These are phyloP conservation scores for Chondrus crispus DNA, from an alignment of 23 red algal species.

Conservation along the genomic window DNA sequence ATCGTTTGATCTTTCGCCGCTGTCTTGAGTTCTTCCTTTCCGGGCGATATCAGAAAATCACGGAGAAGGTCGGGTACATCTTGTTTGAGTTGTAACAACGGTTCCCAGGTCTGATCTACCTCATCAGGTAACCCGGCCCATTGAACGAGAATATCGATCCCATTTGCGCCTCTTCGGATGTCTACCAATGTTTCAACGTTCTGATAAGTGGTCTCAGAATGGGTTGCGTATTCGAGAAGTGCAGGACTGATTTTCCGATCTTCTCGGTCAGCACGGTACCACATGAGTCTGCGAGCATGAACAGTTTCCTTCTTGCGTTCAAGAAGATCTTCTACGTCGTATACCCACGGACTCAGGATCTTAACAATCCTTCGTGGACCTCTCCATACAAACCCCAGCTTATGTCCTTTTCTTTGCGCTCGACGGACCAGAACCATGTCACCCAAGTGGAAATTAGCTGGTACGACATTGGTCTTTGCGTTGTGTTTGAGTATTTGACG, in stretches of 20 bases:
- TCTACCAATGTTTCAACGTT: background rate
- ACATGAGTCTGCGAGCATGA: background rate
- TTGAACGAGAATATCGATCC: background rate
- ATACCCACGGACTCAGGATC: background rate
- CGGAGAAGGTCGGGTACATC: constrained; percentile 23
- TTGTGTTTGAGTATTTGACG: background rate
- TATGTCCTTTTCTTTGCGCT: background rate
- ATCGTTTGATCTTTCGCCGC: too few relatives aligned
- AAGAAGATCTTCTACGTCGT: background rate
- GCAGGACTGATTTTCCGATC: background rate
- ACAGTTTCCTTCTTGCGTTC: background rate
- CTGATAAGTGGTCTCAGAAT: background rate
- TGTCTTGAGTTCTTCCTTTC: background rate
- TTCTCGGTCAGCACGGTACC: background rate
- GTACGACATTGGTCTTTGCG: background rate
- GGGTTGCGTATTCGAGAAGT: background rate
- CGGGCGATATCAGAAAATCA: background rate
- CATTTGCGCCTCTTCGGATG: background rate
- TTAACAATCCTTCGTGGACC: background rate
- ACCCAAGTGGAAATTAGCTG: constrained; percentile 9
- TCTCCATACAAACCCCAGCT: constrained; percentile 1
- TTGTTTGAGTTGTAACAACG: background rate
- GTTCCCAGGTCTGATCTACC: constrained; percentile 23
- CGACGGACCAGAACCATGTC: constrained; percentile 15
- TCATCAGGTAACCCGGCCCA: background rate